Base-by-base conservation (phyloP, 2,329 filamentous ascomycete species). In the Fusarium chuoi region DNA sequence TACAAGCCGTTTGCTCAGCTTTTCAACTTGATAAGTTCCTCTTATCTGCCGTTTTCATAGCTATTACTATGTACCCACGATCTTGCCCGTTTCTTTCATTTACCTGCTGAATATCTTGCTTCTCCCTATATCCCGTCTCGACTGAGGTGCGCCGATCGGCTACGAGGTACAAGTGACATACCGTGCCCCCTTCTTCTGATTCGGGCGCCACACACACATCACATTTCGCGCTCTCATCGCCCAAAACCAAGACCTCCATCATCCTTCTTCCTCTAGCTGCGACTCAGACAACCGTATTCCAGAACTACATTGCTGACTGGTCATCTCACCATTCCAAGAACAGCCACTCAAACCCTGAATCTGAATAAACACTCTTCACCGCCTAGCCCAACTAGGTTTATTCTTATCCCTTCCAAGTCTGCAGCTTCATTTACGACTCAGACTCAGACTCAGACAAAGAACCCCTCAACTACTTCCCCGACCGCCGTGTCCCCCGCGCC, bases 241-340 rank as follows among this genome's bases (percentile, higher is more conserved):
- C 65, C 59, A 62, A 62, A 74, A 55, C 42, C 46, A 70, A 65
- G 65, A 59, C 58, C 55, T 57, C 58, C 60, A 71, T 71, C 61
- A 65, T 70, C 59, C 73, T 69, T 64, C 59, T 75, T 62, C 61
- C 75, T 68, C 66, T 54, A 63, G 62, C 65, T 62, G 58, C 73
- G 68, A 63, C 74, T 74, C 66, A 70, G 64, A 70, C 71, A 71
- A 62, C 55, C 64, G 54, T 70, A 70, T 66, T 64, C 55, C 64
- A 69, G 66, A 68, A 68, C 72, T 62, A 70, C 49, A 57, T 73
- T 76, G 73, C 76, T 78, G 76, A 78, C 76, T 77, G 75, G 75
- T 73, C 66, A 71, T 62, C 64, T 74, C 76, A 71, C 71, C 73
- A 75, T 78, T 78, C 76, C 73, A 77, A 78, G 74, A 78, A 77